Percentiles rank a stretch among this genome's conserved stretches.
These are phyloP conservation scores for Talaromyces atroroseus DNA, from an alignment of 2,329 filamentous ascomycete species.

Conservation along the genomic window DNA sequence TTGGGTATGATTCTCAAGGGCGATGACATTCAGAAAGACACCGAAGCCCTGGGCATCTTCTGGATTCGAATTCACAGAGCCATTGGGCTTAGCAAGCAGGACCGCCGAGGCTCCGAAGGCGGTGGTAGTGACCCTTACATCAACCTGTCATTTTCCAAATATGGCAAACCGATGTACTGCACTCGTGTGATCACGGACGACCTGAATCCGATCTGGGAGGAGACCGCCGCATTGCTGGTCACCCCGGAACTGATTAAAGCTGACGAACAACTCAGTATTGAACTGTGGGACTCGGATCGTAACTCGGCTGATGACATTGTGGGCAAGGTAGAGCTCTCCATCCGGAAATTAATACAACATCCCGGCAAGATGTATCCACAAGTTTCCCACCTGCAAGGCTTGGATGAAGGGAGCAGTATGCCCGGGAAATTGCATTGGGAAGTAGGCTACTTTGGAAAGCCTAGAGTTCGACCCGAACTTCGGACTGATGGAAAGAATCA, in stretches of 20 bases:
- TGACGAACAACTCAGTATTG: slow-evolving; percentile 85
- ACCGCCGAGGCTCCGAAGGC: slow-evolving; percentile 70
- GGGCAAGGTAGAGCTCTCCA: slow-evolving; percentile 86
- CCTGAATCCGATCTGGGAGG: slow-evolving; percentile 87
- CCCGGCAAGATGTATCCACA: slow-evolving; percentile 91
- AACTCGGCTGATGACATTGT: slow-evolving; percentile 91
- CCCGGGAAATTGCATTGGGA: slow-evolving; percentile 94
- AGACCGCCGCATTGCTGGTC: slow-evolving; percentile 77
- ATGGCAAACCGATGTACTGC: slow-evolving; percentile 95
- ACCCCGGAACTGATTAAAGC: slow-evolving; percentile 87
- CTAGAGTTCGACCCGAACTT: slow-evolving; percentile 76
- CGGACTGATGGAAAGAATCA: slow-evolving; percentile 82
- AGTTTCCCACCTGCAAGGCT: slow-evolving; percentile 72
- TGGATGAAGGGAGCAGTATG: slow-evolving; percentile 81
- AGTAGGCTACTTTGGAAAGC: slow-evolving; percentile 90
- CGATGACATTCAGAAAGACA: slow-evolving; percentile 84
- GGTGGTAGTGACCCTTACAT: slow-evolving; percentile 95
- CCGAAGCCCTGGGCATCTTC: slow-evolving; percentile 77
- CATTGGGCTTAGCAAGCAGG: slow-evolving; percentile 83
- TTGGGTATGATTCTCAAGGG: slow-evolving; percentile 85
- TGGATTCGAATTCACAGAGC: slow-evolving; percentile 91
- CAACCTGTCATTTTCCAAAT: slow-evolving; percentile 90
- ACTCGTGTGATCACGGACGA: slow-evolving; percentile 94
- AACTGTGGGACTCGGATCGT: slow-evolving; percentile 93
- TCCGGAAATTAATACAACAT: slow-evolving; percentile 92